Percentiles rank a stretch among this genome's conserved stretches.
These are phyloP conservation scores for Pyrus bretschneideri DNA, from an alignment of 306 rosid genomes.

Conservation along the genomic window DNA sequence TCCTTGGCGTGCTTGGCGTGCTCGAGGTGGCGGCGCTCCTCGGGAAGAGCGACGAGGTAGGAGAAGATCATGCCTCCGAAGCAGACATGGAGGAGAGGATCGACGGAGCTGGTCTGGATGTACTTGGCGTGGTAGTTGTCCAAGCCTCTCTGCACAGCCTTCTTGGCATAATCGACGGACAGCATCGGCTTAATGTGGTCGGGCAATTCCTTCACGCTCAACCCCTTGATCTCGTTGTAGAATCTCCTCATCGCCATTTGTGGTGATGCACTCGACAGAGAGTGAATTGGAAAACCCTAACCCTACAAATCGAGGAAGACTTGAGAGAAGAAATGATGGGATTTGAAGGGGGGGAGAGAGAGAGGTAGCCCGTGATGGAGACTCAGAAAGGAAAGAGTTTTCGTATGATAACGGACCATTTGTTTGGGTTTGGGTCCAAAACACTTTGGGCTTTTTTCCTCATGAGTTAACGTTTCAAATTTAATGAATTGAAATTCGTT, in stretches of 20 bases:
- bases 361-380: not conserved
- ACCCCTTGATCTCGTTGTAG: conserved; percentile 62
- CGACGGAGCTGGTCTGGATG: conserved; percentile 59
- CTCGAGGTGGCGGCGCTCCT: conserved; percentile 76
- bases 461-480: too few relatives aligned
- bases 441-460: not conserved
- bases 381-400: not conserved
- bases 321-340: not conserved
- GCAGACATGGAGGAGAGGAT: conserved; percentile 56
- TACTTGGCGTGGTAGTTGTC: conserved; percentile 72
- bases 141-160: conserved; percentile 30
- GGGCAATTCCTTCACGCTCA: conserved; percentile 59
- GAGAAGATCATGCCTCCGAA: conserved; percentile 74
- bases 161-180: conserved; percentile 43
- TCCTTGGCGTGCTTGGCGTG: conserved; percentile 60
- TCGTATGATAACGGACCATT: not conserved
- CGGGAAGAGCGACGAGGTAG: conserved; percentile 67
- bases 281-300: conserved; percentile 15
- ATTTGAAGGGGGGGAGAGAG: not conserved
- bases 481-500: too few relatives aligned
- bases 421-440: not conserved
- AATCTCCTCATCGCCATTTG: conserved; percentile 56
- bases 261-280: not conserved
- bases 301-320: conserved; percentile 18
- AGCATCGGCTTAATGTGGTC: conserved; percentile 56